phyloP scores from a whole-genome alignment of 2,329 filamentous ascomycete species.

The Aureobasidium melanogenum region DNA sequence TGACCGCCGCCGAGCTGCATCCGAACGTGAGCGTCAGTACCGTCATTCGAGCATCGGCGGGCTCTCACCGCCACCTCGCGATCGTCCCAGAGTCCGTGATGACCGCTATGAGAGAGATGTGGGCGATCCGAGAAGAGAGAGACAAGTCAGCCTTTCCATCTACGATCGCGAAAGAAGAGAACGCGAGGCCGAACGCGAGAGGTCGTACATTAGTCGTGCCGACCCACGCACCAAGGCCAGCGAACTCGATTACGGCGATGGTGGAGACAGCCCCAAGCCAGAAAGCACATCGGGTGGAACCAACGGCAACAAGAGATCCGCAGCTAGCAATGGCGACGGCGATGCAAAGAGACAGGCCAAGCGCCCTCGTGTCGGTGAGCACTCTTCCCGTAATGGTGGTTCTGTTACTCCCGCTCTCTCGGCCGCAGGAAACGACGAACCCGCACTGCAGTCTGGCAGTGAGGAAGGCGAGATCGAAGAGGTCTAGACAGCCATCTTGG shows the following conservation, averaged over 20 bases:
- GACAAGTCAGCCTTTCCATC: conserved; percentile 45
- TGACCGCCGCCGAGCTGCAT: conserved; percentile 85
- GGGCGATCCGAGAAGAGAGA: conserved; percentile 15
- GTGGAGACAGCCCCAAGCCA: conserved; percentile 53
- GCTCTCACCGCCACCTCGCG: conserved; percentile 25
- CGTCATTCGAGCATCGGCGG: conserved; percentile 54
- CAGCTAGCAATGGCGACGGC: not conserved
- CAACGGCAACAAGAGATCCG: conserved; percentile 7
- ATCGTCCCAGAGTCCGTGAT: conserved; percentile 13
- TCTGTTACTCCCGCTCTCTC: conserved; percentile 47
- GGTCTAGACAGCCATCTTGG: conserved; percentile 27
- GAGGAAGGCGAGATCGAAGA: conserved; percentile 99
- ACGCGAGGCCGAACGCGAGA: conserved; percentile 82
- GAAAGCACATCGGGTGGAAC: conserved; percentile 19
- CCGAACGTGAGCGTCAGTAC: conserved; percentile 88
- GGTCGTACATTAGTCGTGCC: conserved; percentile 71
- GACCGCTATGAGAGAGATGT: conserved; percentile 24
- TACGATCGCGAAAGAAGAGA: conserved; percentile 84
- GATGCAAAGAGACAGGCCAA: conserved; percentile 8
- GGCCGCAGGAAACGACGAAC: conserved; percentile 37
- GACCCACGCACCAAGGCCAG: conserved; percentile 73
- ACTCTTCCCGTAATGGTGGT: conserved; percentile 46
- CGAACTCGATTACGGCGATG: conserved; percentile 83
- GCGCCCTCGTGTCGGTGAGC: conserved; percentile 39
- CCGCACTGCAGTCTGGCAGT: conserved; percentile 70